These are phyloP conservation scores for Lagerstroemia speciosa DNA, from an alignment of 345 rosid genomes.

Conservation along the genomic window DNA sequence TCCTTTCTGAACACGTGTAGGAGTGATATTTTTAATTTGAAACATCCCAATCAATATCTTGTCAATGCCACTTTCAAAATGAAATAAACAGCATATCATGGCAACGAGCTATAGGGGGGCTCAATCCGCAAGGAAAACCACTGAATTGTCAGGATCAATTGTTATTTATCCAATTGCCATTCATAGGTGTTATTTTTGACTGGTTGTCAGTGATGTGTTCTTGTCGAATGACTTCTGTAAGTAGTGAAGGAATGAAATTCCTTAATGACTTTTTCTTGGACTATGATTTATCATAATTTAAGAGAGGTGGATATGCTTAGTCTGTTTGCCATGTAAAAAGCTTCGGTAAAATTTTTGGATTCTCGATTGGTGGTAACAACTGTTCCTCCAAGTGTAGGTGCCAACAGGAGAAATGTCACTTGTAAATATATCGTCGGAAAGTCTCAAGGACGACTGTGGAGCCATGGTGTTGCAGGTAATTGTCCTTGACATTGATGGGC, in stretches of 20 bases:
- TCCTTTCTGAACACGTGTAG: not conserved
- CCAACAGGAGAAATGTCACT: not conserved
- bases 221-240: not conserved
- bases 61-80: not conserved
- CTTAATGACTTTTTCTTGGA: too few species aligned
- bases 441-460: not conserved
- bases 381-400: not conserved
- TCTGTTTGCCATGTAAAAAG: not conserved
- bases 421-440: not conserved
- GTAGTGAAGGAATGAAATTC: not conserved
- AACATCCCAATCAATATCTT: not conserved
- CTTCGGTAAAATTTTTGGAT: too few species aligned
- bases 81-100: too few species aligned
- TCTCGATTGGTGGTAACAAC: too few species aligned
- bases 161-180: not conserved
- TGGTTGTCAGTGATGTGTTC: not conserved
- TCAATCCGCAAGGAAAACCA: not conserved
- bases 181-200: not conserved
- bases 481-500: not conserved
- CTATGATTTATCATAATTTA: too few species aligned
- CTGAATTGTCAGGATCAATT: not conserved
- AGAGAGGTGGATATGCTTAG: too few species aligned
- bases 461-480: not conserved
- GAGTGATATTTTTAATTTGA: not conserved
- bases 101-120: not conserved